Evolutionary conservation across 768 basidiomycete species (phyloP).

Genomic region (Hirschioporus abietinus): DNA sequence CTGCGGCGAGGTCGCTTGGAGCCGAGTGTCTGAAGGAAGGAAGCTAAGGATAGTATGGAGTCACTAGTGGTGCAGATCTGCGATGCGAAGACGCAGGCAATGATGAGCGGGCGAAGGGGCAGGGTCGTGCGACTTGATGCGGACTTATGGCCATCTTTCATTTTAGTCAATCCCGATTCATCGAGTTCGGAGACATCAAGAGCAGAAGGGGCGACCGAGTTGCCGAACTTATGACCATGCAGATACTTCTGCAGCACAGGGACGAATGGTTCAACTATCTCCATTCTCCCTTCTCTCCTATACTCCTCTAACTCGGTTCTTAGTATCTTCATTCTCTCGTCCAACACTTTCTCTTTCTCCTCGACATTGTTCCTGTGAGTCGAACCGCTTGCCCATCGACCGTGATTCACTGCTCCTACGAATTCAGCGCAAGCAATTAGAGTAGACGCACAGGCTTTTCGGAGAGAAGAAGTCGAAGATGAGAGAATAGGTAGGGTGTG

Average conservation of each 20-base stretch:
- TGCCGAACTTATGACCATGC: background rate
- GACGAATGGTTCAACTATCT: constrained; percentile 39
- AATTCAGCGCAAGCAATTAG: constrained; percentile 20
- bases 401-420: constrained; percentile 30
- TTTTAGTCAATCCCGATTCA: background rate
- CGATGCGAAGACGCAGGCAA: constrained; percentile 45
- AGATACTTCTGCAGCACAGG: constrained; percentile 27
- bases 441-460: constrained; percentile 24
- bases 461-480: constrained; percentile 29
- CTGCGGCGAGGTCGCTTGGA: constrained; percentile 27
- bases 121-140: constrained; percentile 11
- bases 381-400: constrained; percentile 24
- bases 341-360: constrained; percentile 20
- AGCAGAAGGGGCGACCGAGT: background rate
- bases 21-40: background rate
- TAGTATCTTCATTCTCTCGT: constrained; percentile 21
- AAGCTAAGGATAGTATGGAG: background rate
- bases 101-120: constrained; percentile 39
- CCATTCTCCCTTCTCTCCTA: constrained; percentile 26
- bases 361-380: constrained; percentile 10
- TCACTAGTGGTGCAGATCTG: constrained; percentile 23
- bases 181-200: background rate
- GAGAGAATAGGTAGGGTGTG: constrained; percentile 33
- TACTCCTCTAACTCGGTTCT: constrained; percentile 26
- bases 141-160: background rate